Percentiles rank a stretch among this genome's conserved stretches.
Evolutionary conservation across 495 filamentous ascomycete species (phyloP).

Genomic region (Penicillium herquei): DNA sequence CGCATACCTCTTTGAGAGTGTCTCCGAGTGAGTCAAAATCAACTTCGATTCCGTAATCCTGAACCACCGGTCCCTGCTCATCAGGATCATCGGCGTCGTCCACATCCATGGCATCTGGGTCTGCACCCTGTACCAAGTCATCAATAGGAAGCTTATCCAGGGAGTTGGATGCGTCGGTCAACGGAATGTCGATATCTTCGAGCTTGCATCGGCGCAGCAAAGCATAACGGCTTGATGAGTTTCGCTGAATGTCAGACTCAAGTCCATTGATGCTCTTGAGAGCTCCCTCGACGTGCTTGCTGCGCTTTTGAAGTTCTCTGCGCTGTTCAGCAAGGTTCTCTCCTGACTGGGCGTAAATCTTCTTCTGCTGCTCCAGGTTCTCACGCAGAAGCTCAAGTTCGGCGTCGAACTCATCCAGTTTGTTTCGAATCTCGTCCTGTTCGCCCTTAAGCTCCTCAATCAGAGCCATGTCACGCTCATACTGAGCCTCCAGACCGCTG

Average conservation of each 20-base stretch:
- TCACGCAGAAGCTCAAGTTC: constrained; percentile 76
- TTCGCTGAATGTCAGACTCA: constrained; percentile 80
- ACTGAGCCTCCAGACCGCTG: constrained; percentile 59
- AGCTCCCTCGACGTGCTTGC: constrained; percentile 75
- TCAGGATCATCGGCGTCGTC: constrained; percentile 59
- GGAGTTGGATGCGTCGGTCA: constrained; percentile 66
- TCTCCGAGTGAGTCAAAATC: constrained; percentile 86
- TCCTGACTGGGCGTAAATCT: constrained; percentile 61
- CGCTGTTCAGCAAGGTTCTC: constrained; percentile 81
- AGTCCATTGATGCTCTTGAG: constrained; percentile 72
- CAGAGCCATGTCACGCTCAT: constrained; percentile 61
- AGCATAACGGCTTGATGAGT: constrained; percentile 76
- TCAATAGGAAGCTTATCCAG: constrained; percentile 86
- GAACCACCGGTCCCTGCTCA: constrained; percentile 48
- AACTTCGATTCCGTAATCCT: constrained; percentile 91
- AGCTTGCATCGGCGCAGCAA: constrained; percentile 87
- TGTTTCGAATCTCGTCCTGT: constrained; percentile 70
- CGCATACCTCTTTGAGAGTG: constrained; percentile 72
- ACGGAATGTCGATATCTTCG: constrained; percentile 84
- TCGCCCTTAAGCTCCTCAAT: constrained; percentile 69
- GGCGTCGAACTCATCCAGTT: constrained; percentile 67
- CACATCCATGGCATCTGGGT: constrained; percentile 83
- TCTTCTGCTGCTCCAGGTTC: constrained; percentile 63
- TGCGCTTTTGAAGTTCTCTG: constrained; percentile 78
- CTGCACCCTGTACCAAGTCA: constrained; percentile 66